Evolutionary conservation across 257 asterid species (phyloP).

Genomic region (Lithospermum erythrorhizon): DNA sequence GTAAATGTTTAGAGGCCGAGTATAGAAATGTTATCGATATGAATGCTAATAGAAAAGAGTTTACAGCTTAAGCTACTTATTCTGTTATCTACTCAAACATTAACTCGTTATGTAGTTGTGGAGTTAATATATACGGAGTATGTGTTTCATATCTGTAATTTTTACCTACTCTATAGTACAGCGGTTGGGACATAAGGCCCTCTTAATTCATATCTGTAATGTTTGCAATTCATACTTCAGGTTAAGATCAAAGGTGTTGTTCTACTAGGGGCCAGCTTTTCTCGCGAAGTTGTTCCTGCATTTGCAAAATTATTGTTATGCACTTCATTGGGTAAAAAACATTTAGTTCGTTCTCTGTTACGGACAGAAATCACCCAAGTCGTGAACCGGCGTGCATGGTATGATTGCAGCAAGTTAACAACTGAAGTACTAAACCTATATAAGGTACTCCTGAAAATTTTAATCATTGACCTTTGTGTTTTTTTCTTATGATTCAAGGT

Average conservation of each 20-base stretch:
- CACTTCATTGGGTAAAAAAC: constrained; percentile 83
- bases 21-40: too few species aligned
- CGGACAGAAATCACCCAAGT: constrained; percentile 91
- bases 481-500: not conserved
- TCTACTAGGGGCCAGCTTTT: constrained; percentile 59
- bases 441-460: constrained; percentile 40
- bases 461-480: not conserved
- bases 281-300: constrained; percentile 86
- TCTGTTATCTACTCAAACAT: not conserved
- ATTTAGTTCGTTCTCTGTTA: constrained; percentile 77
- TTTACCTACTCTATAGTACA: too few species aligned
- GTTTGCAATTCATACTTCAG: constrained; percentile 23
- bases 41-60: too few species aligned
- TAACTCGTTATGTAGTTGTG: not conserved
- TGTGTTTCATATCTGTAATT: too few species aligned
- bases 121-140: too few species aligned
- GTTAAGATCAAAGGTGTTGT: constrained; percentile 77
- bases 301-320: constrained; percentile 78
- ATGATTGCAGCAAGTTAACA: constrained; percentile 72
- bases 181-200: too few species aligned
- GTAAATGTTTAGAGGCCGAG: not conserved
- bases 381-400: constrained; percentile 94
- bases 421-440: constrained; percentile 72
- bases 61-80: too few species aligned
- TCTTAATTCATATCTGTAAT: not conserved